These are phyloP conservation scores for Ganoderma boninense DNA, from an alignment of 1,284 basidiomycete species.

Conservation along the genomic window DNA sequence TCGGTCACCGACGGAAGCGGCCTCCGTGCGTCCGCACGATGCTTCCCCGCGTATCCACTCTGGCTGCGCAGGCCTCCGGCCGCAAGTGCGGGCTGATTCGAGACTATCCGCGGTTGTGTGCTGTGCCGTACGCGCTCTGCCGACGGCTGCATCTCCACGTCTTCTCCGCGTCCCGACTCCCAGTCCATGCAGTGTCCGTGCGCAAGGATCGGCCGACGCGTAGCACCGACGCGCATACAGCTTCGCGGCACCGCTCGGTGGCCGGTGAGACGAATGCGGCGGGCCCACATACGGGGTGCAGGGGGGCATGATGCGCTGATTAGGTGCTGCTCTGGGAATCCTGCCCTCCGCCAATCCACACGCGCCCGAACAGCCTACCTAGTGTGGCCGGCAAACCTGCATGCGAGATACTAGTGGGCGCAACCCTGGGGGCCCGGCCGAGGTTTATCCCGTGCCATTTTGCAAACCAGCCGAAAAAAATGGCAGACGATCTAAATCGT, in stretches of 20 bases:
- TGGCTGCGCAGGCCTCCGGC: no score
- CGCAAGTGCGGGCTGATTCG: not conserved
- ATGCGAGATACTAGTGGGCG: not conserved
- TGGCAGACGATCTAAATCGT: not conserved
- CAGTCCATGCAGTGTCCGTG: not conserved
- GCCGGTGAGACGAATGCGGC: not conserved
- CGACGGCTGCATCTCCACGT: not conserved
- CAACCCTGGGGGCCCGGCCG: not conserved
- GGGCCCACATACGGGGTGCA: not conserved
- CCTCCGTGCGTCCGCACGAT: not conserved
- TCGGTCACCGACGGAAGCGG: slow-evolving; percentile 4
- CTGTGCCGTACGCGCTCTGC: not conserved
- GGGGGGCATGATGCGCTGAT: not conserved
- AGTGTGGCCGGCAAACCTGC: no score
- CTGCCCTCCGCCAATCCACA: not conserved
- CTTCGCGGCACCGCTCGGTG: not conserved
- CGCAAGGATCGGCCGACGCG: not conserved
- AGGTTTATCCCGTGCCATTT: not conserved
- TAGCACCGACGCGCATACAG: not conserved
- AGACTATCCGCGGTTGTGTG: not conserved
- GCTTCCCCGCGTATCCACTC: not conserved
- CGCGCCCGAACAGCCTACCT: not conserved
- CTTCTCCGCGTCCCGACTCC: not conserved
- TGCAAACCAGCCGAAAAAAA: not conserved
- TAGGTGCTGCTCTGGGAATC: not conserved